Evolutionary conservation across 371 early-diverging fungal genomes (phyloP), one percentile per base, ranked within the genome.

Genomic region (Mucor velutinosus): DNA sequence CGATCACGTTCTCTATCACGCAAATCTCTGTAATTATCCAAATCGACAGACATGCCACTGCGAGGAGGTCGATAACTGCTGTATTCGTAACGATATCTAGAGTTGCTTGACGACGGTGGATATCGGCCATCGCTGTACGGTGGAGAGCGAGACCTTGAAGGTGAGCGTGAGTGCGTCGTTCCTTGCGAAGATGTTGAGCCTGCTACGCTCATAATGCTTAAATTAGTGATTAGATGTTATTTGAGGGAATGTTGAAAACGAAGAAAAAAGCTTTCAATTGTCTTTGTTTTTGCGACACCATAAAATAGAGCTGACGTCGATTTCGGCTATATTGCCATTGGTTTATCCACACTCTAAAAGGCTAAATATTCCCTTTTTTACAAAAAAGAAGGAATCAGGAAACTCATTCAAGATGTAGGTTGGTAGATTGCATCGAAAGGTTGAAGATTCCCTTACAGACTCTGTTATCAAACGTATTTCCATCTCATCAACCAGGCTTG

Each of bases 141-240:
- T 43, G 83, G 83, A 64, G 86, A 74, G 67, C 84, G 61, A 68
- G 87, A 76, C 72, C 85, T 55, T 62, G 84, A 71, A 51, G 79
- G 75, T 61, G 80, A 78, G 58, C 86, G 65, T 58, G 84, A 70
- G 63, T 75, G 80, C 7, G 83, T 79, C 5, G 83, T 80, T 41
- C 81, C 83, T 60, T 77, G 76, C 55, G 83, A 83, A 60, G 83
- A 83, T 70, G 79, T 75, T 69, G 83, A 83, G 71, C 83, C 83
- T 41, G 81, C 73, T 65, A 72, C 82, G 74, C 77, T 87, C 86
- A 76, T 85, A 73, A 55, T 76, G 39, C 25, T 39, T 41, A 58
- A 12, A 21, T 66, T 58, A 14, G 14, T 11, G 1, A 14, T 0
- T 37, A 3, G 14, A 21, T 57, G 12, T 49, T 30, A 30, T 30